These are phyloP conservation scores for Nicotiana tabacum DNA, from an alignment of 257 asterid genomes.

Conservation along the genomic window DNA sequence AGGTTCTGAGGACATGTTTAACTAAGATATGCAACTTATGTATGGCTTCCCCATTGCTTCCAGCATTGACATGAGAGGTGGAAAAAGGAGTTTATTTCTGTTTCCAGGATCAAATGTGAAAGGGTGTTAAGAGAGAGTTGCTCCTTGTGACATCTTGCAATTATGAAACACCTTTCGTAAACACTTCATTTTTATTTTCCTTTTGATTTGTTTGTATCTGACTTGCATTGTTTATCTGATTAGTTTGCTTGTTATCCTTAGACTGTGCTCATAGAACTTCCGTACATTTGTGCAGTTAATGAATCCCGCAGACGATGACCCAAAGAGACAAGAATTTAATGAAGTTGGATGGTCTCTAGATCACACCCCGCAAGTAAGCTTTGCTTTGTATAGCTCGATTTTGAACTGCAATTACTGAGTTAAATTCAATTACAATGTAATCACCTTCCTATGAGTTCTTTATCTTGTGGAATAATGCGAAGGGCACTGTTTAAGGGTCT, in stretches of 20 bases:
- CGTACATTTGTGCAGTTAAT: conserved; percentile 40
- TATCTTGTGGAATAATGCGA: neutral
- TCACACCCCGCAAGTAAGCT: conserved; percentile 59
- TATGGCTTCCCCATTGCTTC: neutral
- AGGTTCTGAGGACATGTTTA: neutral
- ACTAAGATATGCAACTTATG: neutral
- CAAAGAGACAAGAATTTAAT: conserved; percentile 65
- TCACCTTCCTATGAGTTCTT: neutral
- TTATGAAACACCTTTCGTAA: neutral
- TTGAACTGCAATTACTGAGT: neutral
- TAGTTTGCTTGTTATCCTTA: neutral
- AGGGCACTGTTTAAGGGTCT: neutral
- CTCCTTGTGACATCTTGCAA: neutral
- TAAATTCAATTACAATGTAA: neutral
- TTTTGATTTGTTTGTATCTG: conserved; percentile 5
- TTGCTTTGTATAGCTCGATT: neutral
- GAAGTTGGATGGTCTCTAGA: conserved; percentile 76
- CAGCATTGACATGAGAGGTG: neutral
- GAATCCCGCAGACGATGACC: conserved; percentile 31
- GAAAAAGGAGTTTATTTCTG: neutral
- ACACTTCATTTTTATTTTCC: neutral
- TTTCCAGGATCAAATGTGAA: neutral
- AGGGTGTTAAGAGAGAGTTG: neutral
- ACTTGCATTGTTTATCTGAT: neutral
- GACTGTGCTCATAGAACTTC: conserved; percentile 12